phyloP scores from a whole-genome alignment of 2,329 filamentous ascomycete species.

The Neonectria hederae region DNA sequence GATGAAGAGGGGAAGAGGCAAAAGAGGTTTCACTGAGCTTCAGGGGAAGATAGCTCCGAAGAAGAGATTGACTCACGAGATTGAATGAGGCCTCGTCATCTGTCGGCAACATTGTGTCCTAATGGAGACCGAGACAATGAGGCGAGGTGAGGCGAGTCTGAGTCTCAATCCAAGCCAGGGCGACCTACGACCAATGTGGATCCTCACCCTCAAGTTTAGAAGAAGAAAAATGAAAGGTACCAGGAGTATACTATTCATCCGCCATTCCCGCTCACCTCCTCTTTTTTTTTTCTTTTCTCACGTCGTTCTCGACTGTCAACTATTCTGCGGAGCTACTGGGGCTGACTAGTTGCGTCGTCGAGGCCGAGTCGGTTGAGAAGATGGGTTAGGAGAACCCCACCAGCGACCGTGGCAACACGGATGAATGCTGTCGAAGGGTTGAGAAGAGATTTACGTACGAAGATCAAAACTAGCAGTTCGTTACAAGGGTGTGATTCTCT shows the following conservation, averaged over 20 bases:
- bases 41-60: neutral
- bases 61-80: neutral
- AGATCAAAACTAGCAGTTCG: neutral
- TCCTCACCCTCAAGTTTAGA: too few relatives aligned
- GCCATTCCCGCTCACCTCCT: slow-evolving; percentile 22
- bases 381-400: slow-evolving; percentile 30
- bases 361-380: slow-evolving; percentile 36
- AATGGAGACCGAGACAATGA: neutral
- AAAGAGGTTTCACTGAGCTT: slow-evolving; percentile 6
- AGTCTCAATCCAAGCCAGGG: neutral
- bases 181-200: too few relatives aligned
- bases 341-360: slow-evolving; percentile 37
- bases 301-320: neutral
- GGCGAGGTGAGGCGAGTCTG: slow-evolving; percentile 8
- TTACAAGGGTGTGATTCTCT: neutral
- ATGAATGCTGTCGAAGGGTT: slow-evolving; percentile 24
- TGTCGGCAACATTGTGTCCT: neutral
- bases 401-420: slow-evolving; percentile 39
- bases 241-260: neutral
- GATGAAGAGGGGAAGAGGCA: neutral
- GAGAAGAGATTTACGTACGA: slow-evolving; percentile 18
- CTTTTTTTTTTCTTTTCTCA: slow-evolving; percentile 14
- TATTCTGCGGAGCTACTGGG: neutral
- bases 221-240: neutral
- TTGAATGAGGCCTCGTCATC: neutral